Evolutionary conservation across 495 filamentous ascomycete species (phyloP).

Genomic region (Hypoxylon fragiforme): DNA sequence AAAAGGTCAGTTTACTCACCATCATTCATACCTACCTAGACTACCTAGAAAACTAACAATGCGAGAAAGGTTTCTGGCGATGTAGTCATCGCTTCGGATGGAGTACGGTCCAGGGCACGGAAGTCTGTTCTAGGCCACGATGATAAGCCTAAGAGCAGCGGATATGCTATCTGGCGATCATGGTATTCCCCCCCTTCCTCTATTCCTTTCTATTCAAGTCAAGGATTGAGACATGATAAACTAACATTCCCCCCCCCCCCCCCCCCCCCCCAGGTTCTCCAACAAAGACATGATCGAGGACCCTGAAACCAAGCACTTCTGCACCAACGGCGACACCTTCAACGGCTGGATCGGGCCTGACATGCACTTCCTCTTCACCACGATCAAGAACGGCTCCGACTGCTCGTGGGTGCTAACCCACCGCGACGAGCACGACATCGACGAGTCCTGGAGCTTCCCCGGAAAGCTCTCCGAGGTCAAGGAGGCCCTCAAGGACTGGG

Average conservation of each 20-base stretch:
- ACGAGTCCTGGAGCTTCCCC: slow-evolving; percentile 64
- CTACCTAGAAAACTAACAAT: slow-evolving; percentile 2
- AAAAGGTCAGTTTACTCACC: slow-evolving; percentile 45
- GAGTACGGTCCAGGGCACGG: slow-evolving; percentile 61
- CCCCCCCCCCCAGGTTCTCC: slow-evolving; percentile 48
- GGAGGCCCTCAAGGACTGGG: slow-evolving; percentile 64
- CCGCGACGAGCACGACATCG: slow-evolving; percentile 60
- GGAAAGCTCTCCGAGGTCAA: slow-evolving; percentile 60
- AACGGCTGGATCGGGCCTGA: slow-evolving; percentile 64
- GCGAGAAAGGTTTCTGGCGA: slow-evolving; percentile 46
- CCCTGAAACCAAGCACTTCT: slow-evolving; percentile 60
- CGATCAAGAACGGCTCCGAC: slow-evolving; percentile 62
- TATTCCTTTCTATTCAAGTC: not conserved
- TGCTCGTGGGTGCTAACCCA: slow-evolving; percentile 70
- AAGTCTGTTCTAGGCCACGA: slow-evolving; percentile 62
- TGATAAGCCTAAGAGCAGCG: slow-evolving; percentile 61
- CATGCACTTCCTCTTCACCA: slow-evolving; percentile 62
- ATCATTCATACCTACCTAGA: not conserved
- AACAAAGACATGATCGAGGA: slow-evolving; percentile 64
- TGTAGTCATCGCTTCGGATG: slow-evolving; percentile 63
- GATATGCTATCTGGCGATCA: slow-evolving; percentile 63
- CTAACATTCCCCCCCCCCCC: too few species aligned
- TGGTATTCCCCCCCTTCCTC: slow-evolving; percentile 45
- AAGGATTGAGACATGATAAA: too few species aligned
- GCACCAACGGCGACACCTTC: slow-evolving; percentile 64